Conservation (phyloP, 345 rosid species). For the Eucalyptus globulus region DNA sequence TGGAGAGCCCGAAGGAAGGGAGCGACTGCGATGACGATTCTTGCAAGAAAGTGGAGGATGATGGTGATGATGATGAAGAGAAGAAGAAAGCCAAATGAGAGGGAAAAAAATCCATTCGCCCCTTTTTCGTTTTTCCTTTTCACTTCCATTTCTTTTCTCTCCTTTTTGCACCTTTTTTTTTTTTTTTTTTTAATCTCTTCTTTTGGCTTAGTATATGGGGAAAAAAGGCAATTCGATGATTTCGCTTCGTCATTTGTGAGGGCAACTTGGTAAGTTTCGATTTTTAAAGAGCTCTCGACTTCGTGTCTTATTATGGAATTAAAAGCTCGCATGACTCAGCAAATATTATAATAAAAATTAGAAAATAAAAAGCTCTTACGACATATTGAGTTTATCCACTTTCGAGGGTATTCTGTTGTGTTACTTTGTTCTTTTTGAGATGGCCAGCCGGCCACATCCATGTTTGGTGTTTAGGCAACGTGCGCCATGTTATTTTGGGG, state of each 20-base stretch:
- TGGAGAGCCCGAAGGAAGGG: slow-evolving; percentile 46
- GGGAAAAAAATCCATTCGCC: neutral
- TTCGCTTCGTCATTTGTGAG: neutral
- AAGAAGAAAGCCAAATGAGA: neutral
- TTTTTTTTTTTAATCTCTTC: no score
- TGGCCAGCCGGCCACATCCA: neutral
- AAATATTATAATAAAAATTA: neutral
- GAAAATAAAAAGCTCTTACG: neutral
- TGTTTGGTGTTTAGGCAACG: neutral
- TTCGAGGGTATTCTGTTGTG: neutral
- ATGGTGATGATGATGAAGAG: slow-evolving; percentile 3
- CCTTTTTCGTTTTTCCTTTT: neutral
- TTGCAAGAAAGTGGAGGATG: slow-evolving; percentile 13
- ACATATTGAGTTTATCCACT: neutral
- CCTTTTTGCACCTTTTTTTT: no score
- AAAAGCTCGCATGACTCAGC: neutral
- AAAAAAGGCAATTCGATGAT: neutral
- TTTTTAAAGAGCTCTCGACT: neutral
- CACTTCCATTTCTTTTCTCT: neutral
- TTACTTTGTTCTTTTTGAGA: neutral
- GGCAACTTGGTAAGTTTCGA: neutral
- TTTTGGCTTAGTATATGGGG: neutral
- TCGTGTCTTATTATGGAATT: neutral
- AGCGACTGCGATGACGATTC: slow-evolving; percentile 9
- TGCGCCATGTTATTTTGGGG: neutral